Percentiles rank a stretch among this genome's conserved stretches.
These are phyloP conservation scores for Mortierella sp. DNA, from an alignment of 371 early-diverging fungal species.

Conservation along the genomic window DNA sequence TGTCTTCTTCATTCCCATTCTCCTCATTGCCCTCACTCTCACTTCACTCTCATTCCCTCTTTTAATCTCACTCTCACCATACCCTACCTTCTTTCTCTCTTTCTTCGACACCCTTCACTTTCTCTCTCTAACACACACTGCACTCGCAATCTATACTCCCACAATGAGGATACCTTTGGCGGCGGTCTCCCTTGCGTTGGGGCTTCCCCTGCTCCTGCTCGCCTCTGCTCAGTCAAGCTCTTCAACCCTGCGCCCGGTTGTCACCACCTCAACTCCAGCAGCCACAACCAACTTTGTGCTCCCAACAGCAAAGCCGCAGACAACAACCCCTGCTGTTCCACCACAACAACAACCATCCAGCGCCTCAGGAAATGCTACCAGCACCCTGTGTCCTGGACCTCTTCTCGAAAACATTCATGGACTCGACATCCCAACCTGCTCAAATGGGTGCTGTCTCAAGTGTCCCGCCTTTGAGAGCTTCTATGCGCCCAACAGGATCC, in stretches of 20 bases:
- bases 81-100: not conserved
- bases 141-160: not conserved
- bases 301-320: not conserved
- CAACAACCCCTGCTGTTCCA: not conserved
- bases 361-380: constrained; percentile 16
- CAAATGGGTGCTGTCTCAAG: constrained; percentile 29
- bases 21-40: not conserved
- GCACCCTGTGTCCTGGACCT: constrained; percentile 24
- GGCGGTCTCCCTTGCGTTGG: not conserved
- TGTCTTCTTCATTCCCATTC: not conserved
- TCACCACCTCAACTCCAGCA: not conserved
- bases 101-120: not conserved
- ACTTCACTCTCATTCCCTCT: not conserved
- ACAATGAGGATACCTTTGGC: not conserved
- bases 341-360: constrained; percentile 13
- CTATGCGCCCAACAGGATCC: constrained; percentile 31
- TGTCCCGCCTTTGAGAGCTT: constrained; percentile 45
- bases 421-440: constrained; percentile 35
- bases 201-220: not conserved
- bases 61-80: not conserved
- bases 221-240: constrained; percentile 10
- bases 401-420: constrained; percentile 30
- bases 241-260: not conserved
- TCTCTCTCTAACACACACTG: too few relatives aligned
- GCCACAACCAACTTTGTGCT: constrained; percentile 20